Conservation (phyloP, 1,284 basidiomycete species). For the Melanopsichium pennsylvanicum region DNA sequence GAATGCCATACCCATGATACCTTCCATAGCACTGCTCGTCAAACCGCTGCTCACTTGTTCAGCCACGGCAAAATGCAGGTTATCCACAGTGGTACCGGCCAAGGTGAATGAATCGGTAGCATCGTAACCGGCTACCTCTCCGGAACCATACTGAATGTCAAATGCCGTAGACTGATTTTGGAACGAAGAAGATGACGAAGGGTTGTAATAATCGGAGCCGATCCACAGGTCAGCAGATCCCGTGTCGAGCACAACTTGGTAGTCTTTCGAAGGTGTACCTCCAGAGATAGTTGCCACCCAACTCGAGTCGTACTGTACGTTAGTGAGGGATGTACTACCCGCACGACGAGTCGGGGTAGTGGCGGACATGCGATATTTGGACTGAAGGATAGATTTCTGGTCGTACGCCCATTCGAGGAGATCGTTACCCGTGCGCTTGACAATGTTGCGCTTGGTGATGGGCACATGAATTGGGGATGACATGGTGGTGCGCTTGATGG, state of each 20-base stretch:
- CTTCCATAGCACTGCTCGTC: slow-evolving; percentile 25
- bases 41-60: slow-evolving; percentile 28
- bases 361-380: slow-evolving; percentile 43
- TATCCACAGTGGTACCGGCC: slow-evolving; percentile 28
- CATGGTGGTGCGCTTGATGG: too few species aligned
- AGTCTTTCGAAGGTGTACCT: slow-evolving; percentile 34
- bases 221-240: slow-evolving; percentile 54
- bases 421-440: slow-evolving; percentile 31
- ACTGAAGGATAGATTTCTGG: slow-evolving; percentile 44
- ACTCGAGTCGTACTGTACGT: slow-evolving; percentile 49
- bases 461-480: slow-evolving; percentile 22
- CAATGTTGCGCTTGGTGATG: slow-evolving; percentile 23
- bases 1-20: slow-evolving; percentile 58
- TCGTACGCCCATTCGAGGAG: slow-evolving; percentile 46
- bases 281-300: slow-evolving; percentile 44
- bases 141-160: slow-evolving; percentile 44
- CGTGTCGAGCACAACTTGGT: slow-evolving; percentile 52
- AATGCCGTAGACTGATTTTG: slow-evolving; percentile 32
- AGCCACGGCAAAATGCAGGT: slow-evolving; percentile 55
- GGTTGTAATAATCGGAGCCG: slow-evolving; percentile 17
- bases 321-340: slow-evolving; percentile 26
- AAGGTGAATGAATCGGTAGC: slow-evolving; percentile 36
- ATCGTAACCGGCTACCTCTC: slow-evolving; percentile 40
- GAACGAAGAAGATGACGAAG: slow-evolving; percentile 30
- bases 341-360: slow-evolving; percentile 10